Evolutionary conservation across 2,329 filamentous ascomycete genomes (phyloP), one percentile per base, ranked within the genome.

Genomic region (Pestalotiopsis sp.): DNA sequence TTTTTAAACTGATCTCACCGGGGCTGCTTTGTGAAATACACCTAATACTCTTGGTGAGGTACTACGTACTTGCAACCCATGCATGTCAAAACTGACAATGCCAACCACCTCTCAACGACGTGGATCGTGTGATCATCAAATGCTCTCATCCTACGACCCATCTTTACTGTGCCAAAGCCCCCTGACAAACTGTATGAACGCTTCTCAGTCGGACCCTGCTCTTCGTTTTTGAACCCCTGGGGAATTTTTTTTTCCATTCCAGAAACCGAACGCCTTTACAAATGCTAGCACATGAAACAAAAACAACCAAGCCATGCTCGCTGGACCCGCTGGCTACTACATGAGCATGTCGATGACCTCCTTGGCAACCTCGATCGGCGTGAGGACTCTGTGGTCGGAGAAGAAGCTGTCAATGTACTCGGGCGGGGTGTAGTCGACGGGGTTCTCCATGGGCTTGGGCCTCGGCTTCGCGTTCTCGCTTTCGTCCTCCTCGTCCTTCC

Each of bases 301-400:
- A 64, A 66, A 72, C 14, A 39, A 13, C 57, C 52, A 60, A 62
- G 20, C 27, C 59, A n/a, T 38, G 52, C 38, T 14, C 39, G 7
- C n/a, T 20, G 5, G 3, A 17, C 17, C 11, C 6, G 20, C 17
- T 52, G 45, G 17, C 45, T 52, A 20, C 72, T 71, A 75, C 68
- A 77, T 76, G 70, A 77, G 72, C 70, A 76, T 73, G 52, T 78
- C 77, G 60, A 79, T 77, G n/a, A 77, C 70, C 70, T 77, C 73
- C 66, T 76, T 74, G 64, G 75, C 74, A 56, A 79, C 75, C 4
- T 74, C 75, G 39, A 73, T 64, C 3, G 77, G 76, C 6, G 75
- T 73, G 58, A 77, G 72, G 60, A 78, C 72, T 64, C 75, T 76
- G 66, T 76, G 75, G 57, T 78, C 76, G 20, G 75, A 75, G 39